Evolutionary conservation across 2,329 filamentous ascomycete genomes (phyloP), one percentile per base, ranked within the genome.

Genomic region (Uncinocarpus reesii): DNA sequence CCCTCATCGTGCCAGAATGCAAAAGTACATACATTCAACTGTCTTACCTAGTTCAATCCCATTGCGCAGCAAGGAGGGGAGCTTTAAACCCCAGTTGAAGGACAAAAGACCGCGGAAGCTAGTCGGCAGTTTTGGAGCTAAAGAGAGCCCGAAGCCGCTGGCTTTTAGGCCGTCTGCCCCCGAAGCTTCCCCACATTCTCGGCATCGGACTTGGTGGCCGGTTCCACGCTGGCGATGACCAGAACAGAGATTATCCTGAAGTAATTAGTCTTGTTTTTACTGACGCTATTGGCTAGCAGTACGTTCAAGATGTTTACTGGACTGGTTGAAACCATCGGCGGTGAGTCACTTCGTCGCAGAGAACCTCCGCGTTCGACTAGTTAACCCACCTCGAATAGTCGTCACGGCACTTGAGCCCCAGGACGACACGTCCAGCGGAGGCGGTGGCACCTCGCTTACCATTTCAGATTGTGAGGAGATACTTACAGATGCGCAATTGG

Each of bases 321-420:
- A 58, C 84, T 95, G 53, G 86, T 95, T 47, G 88, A 95, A 71
- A 84, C 83, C 53, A 83, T 96, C 55, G 92, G 92, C 72, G 89
- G 90, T 94, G 72, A 69, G 81, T 72, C 16, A 28, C 37, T 37
- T 47, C 48, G 47, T 44, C 18, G 24, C 34, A 41, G 18, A n/a
- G 28, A 15, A 43, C 15, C 7, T 7, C 15, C n/a, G 2, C 24
- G 24, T 37, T 20, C 34, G 28, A 40, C 42, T 38, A 49, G 42
- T 52, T 54, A 23, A 46, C 26, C 35, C 32, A 26, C 11, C n/a
- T 16, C 26, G 43, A 20, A 10, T 41, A 56, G 90, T 84, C 63
- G 83, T 96, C 69, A 82, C 85, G 65, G 77, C 83, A 54, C 81
- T 95, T 60, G 81, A 89, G 70, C 73, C 77, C 59, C 80, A 87